These are phyloP conservation scores for Xanthoconium separans DNA, from an alignment of 1,284 basidiomycete genomes.

Conservation along the genomic window DNA sequence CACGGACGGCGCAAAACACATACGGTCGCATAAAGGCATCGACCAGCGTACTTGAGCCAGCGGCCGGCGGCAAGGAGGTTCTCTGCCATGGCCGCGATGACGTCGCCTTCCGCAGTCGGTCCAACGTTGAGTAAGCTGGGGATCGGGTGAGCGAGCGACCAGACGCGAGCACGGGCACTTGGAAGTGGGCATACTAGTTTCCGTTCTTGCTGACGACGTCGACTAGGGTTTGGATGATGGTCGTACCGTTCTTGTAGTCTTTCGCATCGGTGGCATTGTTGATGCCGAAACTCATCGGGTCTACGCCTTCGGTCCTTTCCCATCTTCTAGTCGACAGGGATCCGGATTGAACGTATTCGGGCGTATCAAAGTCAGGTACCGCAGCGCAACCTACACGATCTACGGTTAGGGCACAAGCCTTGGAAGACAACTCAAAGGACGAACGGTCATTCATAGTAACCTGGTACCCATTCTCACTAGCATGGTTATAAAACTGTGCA, in stretches of 20 bases:
- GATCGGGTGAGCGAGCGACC: neutral
- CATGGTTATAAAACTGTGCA: conserved; percentile 51
- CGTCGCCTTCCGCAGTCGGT: conserved; percentile 52
- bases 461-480: conserved; percentile 46
- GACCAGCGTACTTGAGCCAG: conserved; percentile 51
- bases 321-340: conserved; percentile 50
- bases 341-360: conserved; percentile 54
- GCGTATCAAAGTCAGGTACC: conserved; percentile 54
- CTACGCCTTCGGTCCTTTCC: conserved; percentile 58
- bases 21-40: conserved; percentile 53
- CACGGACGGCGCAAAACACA: conserved; percentile 11
- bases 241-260: conserved; percentile 49
- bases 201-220: conserved; percentile 59
- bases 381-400: conserved; percentile 38
- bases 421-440: conserved; percentile 9
- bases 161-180: neutral
- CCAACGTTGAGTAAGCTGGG: conserved; percentile 52
- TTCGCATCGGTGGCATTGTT: conserved; percentile 42
- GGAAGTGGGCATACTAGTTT: conserved; percentile 41
- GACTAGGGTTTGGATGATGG: conserved; percentile 50
- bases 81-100: conserved; percentile 45
- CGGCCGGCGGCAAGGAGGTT: conserved; percentile 48
- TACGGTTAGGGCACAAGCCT: neutral
- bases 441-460: conserved; percentile 56
- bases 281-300: conserved; percentile 47